phyloP scores from a whole-genome alignment of 169 alveolate genomes.

The Plasmodium cynomolgi region DNA sequence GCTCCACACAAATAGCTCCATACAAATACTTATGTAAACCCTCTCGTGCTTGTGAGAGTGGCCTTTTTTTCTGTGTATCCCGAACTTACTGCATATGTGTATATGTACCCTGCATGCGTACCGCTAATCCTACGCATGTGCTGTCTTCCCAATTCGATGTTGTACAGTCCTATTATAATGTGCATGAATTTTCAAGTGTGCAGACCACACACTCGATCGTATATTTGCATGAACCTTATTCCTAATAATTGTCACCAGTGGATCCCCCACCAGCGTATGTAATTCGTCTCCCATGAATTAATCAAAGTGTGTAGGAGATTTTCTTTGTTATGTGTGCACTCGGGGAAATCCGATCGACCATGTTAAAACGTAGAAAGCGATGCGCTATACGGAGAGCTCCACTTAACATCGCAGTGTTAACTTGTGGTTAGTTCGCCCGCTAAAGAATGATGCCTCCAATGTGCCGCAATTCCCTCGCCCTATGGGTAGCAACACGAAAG shows the following conservation, averaged over 20 bases:
- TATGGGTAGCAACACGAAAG: neutral
- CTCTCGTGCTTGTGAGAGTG: neutral
- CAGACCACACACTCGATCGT: neutral
- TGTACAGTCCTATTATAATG: neutral
- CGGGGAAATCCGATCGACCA: neutral
- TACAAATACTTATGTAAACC: neutral
- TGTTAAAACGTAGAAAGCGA: neutral
- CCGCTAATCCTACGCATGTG: neutral
- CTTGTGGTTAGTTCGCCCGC: neutral
- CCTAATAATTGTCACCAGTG: slow-evolving; percentile 5
- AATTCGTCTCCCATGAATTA: neutral
- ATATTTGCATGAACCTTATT: neutral
- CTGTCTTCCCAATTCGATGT: neutral
- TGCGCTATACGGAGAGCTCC: neutral
- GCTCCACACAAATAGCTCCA: neutral
- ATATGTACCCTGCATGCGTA: neutral
- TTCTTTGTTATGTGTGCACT: neutral
- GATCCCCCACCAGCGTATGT: neutral
- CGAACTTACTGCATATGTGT: neutral
- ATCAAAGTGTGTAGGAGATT: neutral
- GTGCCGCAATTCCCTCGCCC: neutral
- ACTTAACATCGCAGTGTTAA: neutral
- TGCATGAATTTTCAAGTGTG: slow-evolving; percentile 3
- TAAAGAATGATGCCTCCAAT: neutral
- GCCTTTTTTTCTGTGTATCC: neutral